These are phyloP conservation scores for Ostreobium quekettii DNA, from an alignment of 139 green algal species.

Conservation along the genomic window DNA sequence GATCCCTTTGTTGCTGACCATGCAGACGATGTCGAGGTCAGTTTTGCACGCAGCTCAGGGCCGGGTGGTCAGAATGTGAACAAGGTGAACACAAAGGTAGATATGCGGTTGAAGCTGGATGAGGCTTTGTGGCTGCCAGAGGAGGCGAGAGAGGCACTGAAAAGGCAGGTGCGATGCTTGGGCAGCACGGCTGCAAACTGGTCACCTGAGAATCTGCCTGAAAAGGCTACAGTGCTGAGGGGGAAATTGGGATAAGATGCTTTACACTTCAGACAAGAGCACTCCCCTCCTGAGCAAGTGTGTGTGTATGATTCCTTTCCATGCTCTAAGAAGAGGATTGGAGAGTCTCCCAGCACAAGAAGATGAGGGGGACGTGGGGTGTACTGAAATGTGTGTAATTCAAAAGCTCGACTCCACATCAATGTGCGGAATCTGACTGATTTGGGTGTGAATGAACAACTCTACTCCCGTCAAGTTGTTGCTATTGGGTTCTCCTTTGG, in stretches of 20 bases:
- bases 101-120: conserved; percentile 80
- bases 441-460: no score
- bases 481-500: no score
- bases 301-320: background rate
- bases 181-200: background rate
- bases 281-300: background rate
- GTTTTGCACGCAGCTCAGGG: conserved; percentile 76
- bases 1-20: no score
- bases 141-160: conserved; percentile 62
- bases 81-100: conserved; percentile 94
- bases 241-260: no score
- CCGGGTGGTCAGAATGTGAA: conserved; percentile 93
- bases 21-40: conserved; percentile 82
- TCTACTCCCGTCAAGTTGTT: no score
- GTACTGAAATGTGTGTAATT: no score
- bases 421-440: no score
- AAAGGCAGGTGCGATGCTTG: conserved; percentile 35
- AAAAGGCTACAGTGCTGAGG: background rate
- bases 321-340: no score
- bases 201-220: background rate
- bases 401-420: no score
- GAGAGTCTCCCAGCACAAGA: no score
- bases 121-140: conserved; percentile 64
- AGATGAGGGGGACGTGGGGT: no score
- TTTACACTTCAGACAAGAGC: background rate